Conservation (phyloP, 495 filamentous ascomycete species). For the Hypoxylon intermedium region DNA sequence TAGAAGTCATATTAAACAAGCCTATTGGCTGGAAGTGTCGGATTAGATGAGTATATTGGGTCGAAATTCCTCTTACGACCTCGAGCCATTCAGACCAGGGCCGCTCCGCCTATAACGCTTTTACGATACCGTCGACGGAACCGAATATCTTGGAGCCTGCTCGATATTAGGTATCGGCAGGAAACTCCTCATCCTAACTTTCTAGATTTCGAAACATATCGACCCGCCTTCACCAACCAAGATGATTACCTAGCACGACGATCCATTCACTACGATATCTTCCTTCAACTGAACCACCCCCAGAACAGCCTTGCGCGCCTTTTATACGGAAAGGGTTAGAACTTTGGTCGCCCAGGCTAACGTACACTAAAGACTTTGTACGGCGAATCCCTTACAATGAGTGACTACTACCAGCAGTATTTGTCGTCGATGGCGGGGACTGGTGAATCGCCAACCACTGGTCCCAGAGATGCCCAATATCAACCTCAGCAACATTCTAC, state of each 20-base stretch:
- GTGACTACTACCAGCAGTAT: conserved; percentile 58
- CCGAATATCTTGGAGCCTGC: conserved; percentile 9
- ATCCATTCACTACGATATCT: conserved; percentile 13
- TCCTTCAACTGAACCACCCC: conserved; percentile 3
- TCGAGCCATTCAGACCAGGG: conserved; percentile 21
- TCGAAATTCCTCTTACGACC: conserved; percentile 19
- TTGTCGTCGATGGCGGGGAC: conserved; percentile 55
- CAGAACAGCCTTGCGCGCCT: conserved; percentile 15
- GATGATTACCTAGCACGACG: conserved; percentile 7
- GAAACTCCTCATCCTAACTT: not conserved
- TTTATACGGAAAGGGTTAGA: conserved; percentile 15
- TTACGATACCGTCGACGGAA: conserved; percentile 4
- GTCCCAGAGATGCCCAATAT: conserved; percentile 46
- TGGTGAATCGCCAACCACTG: conserved; percentile 45
- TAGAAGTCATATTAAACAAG: conserved; percentile 20
- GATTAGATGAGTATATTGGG: conserved; percentile 32
- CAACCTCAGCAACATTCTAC: conserved; percentile 44
- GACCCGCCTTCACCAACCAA: conserved; percentile 1
- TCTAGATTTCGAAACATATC: conserved; percentile 6
- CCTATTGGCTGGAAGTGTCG: conserved; percentile 27
- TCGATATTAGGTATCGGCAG: conserved; percentile 4
- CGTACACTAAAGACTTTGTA: conserved; percentile 18
- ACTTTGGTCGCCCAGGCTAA: conserved; percentile 17
- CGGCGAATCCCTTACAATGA: conserved; percentile 46
- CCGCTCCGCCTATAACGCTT: conserved; percentile 22